Evolutionary conservation across 306 rosid genomes (phyloP), one percentile per base, ranked within the genome.

Genomic region (Acacia confusa): DNA sequence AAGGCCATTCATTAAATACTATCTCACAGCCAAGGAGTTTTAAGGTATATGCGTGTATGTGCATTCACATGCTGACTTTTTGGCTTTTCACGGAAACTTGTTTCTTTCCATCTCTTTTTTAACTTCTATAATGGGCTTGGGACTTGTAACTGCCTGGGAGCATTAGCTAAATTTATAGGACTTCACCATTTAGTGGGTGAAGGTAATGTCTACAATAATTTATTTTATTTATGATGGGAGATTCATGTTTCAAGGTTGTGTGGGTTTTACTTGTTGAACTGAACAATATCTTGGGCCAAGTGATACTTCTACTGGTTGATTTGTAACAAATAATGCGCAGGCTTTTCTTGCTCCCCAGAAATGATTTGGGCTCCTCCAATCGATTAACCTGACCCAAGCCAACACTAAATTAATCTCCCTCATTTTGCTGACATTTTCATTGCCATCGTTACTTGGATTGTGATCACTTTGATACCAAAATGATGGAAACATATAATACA

Each of bases 1-100:
- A 85, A 70, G 84, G 70, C 82, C 66, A 69, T 74, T 84, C 82
- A 1, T 78, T 30, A 78, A 38, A 64, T 82, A 64, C 71, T 66
- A 64, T 78, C 41, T 74, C 50, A 48, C 43, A 72, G 3, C 47
- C 82, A 70, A 87, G 17, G 82, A 84, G 66, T 32, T 81, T 84
- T 76, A 84, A 84, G 87, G 90, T 87, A 53, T 87, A 44, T 64
- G 32, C 14, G 6, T 27, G 3, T 30, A 17, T 12, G 9, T 7
- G 7, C 67, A 22, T 22, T 10, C 22, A 3, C 5, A 9, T 68
- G 12, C 20, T 12, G 14, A 20, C 7, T 74, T 78, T 22, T 77
- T 70, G 47, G 61, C 38, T 40, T 81, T 50, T 74, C 22, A 34
- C 65, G 47, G 43, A 72, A 67, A 68, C 63, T 44, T 27, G 52